Evolutionary conservation across 1,284 basidiomycete species (phyloP), one percentile per base, ranked within the genome.

Genomic region (Tylopilus orsonianus): DNA sequence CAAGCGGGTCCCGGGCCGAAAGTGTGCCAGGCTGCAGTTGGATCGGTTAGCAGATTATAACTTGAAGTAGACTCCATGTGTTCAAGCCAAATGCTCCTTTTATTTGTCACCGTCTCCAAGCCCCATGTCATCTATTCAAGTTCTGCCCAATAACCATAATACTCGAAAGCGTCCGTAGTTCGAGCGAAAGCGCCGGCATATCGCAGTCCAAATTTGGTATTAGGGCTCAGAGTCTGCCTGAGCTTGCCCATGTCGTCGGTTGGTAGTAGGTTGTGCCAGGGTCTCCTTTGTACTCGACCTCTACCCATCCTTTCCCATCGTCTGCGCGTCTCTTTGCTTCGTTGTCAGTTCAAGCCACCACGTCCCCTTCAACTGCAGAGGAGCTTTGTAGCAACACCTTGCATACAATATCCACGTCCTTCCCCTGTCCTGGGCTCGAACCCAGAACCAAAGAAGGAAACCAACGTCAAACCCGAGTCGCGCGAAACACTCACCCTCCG

Each of bases 401-500:
- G 39, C 20, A 12, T 42, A 16, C 53, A 26, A 32, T 52, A 60
- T 48, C 19, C 41, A 16, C 50, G 43, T 37, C 50, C 54, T 16
- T 33, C 59, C 18, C 34, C 48, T 16, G 32, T 36, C 46, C 37
- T 41, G 34, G 37, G 29, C n/a, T 33, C 49, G 16, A 27, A 30
- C 36, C 44, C 48, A n/a, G 32, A 44, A 16, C 35, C 48, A 18
- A 46, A 48, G 29, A 48, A 48, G 35, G 30, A 53, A 27, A 24
- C 46, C 41, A 10, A 44, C 10, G 41, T 49, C n/a, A 30, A 19
- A 27, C 27, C 41, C 27, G 35, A 40, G n/a, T 19, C 48, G 20
- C 49, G 33, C 35, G 47, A 49, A 45, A 50, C 50, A 37, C 44
- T 30, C 37, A 64, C 70, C 33, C 60, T 79, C 1, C 75, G 77